Conservation (phyloP, 345 rosid species). For the Isatis tinctoria region DNA sequence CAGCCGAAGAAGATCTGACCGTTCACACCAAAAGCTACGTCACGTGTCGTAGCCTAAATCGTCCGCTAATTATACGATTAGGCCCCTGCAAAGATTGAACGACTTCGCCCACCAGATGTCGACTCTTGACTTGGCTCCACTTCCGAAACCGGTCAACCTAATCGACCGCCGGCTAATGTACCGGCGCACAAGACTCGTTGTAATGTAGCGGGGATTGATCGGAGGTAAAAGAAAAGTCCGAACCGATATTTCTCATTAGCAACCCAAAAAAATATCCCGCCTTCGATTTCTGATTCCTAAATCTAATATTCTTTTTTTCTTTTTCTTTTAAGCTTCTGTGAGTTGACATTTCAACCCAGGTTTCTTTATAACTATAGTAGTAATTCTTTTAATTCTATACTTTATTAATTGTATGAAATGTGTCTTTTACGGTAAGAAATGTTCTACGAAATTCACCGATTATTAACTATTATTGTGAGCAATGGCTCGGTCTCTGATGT, state of each 20-base stretch:
- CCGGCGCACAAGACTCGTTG: neutral
- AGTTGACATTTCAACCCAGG: neutral
- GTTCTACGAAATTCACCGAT: neutral
- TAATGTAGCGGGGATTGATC: neutral
- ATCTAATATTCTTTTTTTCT: neutral
- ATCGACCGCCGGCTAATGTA: neutral
- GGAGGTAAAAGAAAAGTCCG: neutral
- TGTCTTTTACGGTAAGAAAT: conserved; percentile 11
- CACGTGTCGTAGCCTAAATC: neutral
- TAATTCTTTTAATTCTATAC: neutral
- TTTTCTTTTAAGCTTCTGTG: neutral
- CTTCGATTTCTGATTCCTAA: neutral
- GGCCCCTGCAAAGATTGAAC: neutral
- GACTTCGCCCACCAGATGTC: neutral
- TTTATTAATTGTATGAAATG: neutral
- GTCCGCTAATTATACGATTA: neutral
- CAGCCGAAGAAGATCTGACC: neutral
- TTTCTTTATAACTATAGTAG: neutral
- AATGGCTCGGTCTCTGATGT: neutral
- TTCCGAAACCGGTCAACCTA: neutral
- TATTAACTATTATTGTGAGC: neutral
- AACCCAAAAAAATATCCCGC: neutral
- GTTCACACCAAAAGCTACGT: neutral
- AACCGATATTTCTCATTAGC: neutral
- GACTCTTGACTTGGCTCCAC: neutral